These are phyloP conservation scores for Xerocomellus dryophilus DNA, from an alignment of 768 basidiomycete species.

Conservation along the genomic window DNA sequence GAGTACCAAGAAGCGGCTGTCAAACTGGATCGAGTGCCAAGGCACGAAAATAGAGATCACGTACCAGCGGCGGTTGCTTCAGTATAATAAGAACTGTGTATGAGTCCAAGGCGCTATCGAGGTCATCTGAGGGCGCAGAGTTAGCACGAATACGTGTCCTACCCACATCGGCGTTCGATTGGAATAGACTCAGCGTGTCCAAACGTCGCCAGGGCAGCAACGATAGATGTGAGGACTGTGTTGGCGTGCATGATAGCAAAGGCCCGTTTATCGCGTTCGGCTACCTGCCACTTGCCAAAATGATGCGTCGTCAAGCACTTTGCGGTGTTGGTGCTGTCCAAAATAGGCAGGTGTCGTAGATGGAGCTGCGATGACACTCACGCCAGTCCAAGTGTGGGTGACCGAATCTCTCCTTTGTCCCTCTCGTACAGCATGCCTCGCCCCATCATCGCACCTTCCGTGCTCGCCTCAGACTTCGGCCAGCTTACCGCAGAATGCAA, in stretches of 20 bases:
- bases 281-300: no score
- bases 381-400: slow-evolving; percentile 4
- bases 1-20: slow-evolving; percentile 19
- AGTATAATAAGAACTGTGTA: slow-evolving; percentile 36
- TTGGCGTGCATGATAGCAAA: slow-evolving; percentile 27
- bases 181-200: slow-evolving; percentile 36
- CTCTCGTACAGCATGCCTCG: slow-evolving; percentile 57
- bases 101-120: slow-evolving; percentile 40
- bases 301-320: no score
- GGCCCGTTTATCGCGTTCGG: no score
- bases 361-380: slow-evolving; percentile 1
- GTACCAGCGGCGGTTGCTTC: slow-evolving; percentile 26
- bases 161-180: slow-evolving; percentile 45
- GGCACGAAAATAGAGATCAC: not conserved
- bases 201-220: slow-evolving; percentile 35
- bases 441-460: slow-evolving; percentile 94
- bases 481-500: slow-evolving; percentile 93
- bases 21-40: not conserved
- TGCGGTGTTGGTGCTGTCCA: not conserved
- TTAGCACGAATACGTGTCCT: slow-evolving; percentile 4
- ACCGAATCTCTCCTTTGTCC: slow-evolving; percentile 6
- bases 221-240: slow-evolving; percentile 34
- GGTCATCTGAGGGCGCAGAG: slow-evolving; percentile 17
- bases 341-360: slow-evolving; percentile 31
- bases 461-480: slow-evolving; percentile 96